A percentile compares a stretch with the other conserved stretches of the same genome.
Evolutionary conservation across 441 rosid species (phyloP).

Genomic region (Codiaeum variegatum): DNA sequence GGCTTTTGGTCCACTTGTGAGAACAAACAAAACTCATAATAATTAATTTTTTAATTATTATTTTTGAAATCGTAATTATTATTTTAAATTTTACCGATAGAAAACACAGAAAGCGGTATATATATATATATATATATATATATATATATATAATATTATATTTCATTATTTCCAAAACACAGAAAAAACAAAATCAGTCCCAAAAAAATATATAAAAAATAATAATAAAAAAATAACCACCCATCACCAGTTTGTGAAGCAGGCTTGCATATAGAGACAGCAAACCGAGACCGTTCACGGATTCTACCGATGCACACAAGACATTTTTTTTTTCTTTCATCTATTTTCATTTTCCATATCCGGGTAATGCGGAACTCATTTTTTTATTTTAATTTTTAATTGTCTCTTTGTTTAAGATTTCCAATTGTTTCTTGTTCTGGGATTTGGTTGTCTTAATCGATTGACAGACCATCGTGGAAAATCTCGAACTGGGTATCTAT

Average conservation of each 20-base stretch:
- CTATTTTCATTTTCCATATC: conserved; percentile 26
- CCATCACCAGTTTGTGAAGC: conserved; percentile 15
- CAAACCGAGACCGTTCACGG: conserved; percentile 24
- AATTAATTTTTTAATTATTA: neutral
- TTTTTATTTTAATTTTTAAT: neutral
- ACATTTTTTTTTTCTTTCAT: conserved; percentile 13
- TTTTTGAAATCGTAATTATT: no score
- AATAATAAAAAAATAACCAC: neutral
- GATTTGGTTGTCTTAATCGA: conserved; percentile 9
- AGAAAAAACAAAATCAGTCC: neutral
- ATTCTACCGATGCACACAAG: conserved; percentile 32
- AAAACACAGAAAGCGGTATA: neutral
- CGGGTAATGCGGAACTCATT: conserved; percentile 22
- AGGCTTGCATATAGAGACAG: conserved; percentile 30
- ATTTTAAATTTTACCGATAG: no score
- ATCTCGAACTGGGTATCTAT: conserved; percentile 26
- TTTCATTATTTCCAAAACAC: neutral
- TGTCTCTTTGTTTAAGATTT: neutral
- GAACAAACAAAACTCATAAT: neutral
- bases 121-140: neutral
- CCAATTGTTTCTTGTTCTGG: neutral
- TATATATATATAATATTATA: neutral
- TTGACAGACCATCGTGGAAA: conserved; percentile 17
- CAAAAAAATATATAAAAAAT: neutral
- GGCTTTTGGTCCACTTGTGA: conserved; percentile 24